Percentiles rank a stretch among this genome's conserved stretches.
phyloP scores from a whole-genome alignment of 306 rosid genomes.

The Pachyrhizus erosus region DNA sequence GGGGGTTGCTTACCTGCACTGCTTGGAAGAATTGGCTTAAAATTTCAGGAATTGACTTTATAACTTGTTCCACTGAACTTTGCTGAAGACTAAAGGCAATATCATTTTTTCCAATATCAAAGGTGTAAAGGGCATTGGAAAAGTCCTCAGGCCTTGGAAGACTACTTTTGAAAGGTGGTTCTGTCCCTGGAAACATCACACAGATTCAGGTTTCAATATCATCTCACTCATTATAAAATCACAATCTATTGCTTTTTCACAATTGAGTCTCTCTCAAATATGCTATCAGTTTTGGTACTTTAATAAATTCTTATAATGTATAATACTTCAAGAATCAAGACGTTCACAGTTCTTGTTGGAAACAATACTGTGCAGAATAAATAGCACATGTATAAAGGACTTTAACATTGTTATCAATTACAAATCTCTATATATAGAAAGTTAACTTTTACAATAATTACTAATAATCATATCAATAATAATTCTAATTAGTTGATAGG shows the following conservation, averaged over 20 bases:
- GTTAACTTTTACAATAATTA: too few species aligned
- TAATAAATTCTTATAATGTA: neutral
- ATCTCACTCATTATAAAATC: constrained; percentile 4
- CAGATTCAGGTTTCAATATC: neutral
- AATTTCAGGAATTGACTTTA: constrained; percentile 68
- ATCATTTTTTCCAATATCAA: constrained; percentile 93
- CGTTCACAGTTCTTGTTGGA: neutral
- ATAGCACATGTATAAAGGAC: too few species aligned
- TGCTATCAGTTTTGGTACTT: constrained; percentile 13
- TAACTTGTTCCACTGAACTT: constrained; percentile 59
- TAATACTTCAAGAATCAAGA: neutral
- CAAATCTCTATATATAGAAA: too few species aligned
- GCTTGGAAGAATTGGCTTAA: constrained; percentile 57
- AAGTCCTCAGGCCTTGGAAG: constrained; percentile 77
- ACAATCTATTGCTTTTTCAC: neutral
- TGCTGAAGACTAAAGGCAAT: constrained; percentile 62
- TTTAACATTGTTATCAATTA: too few species aligned
- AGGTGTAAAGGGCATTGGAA: constrained; percentile 71
- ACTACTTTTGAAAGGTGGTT: constrained; percentile 46
- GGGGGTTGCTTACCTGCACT: constrained; percentile 52
- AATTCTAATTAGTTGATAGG: too few species aligned
- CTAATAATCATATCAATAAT: too few species aligned
- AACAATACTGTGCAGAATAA: neutral
- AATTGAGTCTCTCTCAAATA: neutral
- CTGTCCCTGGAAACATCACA: constrained; percentile 49